phyloP scores from a whole-genome alignment of 1,139 yeast genomes.

The Hyphopichia burtonii region DNA sequence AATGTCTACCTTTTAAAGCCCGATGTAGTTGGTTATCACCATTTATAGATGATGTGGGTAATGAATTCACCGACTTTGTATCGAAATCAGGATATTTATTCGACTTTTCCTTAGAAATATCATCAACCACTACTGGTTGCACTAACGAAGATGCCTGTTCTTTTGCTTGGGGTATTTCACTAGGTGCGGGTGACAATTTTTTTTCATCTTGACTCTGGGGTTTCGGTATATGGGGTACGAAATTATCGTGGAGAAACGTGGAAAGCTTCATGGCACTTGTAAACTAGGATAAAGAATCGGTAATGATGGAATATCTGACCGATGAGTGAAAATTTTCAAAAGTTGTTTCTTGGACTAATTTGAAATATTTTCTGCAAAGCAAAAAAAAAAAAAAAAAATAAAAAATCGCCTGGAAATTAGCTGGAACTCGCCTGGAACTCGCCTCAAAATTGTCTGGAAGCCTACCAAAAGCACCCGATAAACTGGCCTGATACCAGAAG shows the following conservation, averaged over 20 bases:
- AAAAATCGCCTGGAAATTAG: too few species aligned
- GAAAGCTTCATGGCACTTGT: slow-evolving; percentile 11
- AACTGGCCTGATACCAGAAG: too few species aligned
- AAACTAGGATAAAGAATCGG: too few species aligned
- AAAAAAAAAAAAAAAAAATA: too few species aligned
- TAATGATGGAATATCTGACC: too few species aligned
- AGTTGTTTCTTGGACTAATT: too few species aligned
- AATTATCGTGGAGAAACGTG: slow-evolving; percentile 14
- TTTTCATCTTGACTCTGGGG: neutral
- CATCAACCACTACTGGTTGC: too few species aligned
- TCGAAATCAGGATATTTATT: neutral
- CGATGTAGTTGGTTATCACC: slow-evolving; percentile 17
- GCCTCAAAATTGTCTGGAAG: too few species aligned
- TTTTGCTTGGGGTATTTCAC: neutral
- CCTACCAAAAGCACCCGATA: too few species aligned
- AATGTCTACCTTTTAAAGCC: slow-evolving; percentile 34
- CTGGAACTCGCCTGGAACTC: too few species aligned
- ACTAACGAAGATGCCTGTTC: neutral
- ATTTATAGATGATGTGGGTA: slow-evolving; percentile 3
- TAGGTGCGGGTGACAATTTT: neutral
- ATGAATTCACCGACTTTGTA: slow-evolving; percentile 2
- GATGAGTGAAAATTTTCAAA: too few species aligned
- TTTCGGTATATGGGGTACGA: slow-evolving; percentile 15
- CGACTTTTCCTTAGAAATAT: slow-evolving; percentile 1
- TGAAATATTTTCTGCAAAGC: too few species aligned